Base-by-base conservation (phyloP, 2,329 filamentous ascomycete genomes). In the Pseudocercospora fijiensis region DNA sequence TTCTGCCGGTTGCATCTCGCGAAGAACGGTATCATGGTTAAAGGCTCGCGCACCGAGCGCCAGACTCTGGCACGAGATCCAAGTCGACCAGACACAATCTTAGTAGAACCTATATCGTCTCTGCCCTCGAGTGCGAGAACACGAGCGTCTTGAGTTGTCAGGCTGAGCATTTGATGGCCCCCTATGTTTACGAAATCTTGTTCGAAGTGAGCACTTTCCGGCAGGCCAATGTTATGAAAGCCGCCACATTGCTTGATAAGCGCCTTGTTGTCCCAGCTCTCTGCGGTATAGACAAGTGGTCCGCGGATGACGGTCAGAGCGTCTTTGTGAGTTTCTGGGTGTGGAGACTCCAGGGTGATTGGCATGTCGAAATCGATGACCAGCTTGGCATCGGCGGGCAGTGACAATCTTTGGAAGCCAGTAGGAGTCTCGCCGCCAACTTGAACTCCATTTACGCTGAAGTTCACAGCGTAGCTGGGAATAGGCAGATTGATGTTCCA, bases 21-120 rank as follows among this genome's bases (percentile, higher is more conserved):
- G 45, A 58, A 58, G 30, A 58, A 58, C 10, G 57, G 57, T 58
- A 58, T 58, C 57, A 58, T 10, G 18, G 41, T 45, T 41, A 58
- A 28, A 7, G 57, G 57, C 41, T 47, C 41, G 22, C 16, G 27
- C 30, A 41, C 41, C 28, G 57, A 3, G n/a, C 27, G 22, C 57
- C 57, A 58, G 10, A 49, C 45, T 20, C 57, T 45, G 1, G 57
- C 57, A 22, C 57, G 57, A 58, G 37, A 45, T 22, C 24, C 57
- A n/a, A 41, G 57, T n/a, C 13, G 57, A 33, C 57, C 57, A n/a
- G 57, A 18, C 8, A 58, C 57, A 5, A 47, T 49, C n/a, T 58
- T 58, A 16, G 57, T 22, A 22, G 57, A 58, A 4, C 57, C 57
- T 47, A 49, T 20, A 45, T 58, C 57, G n/a, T 58, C 41, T 2